These are phyloP conservation scores for Discostella stelligera DNA, from an alignment of 352 stramenopile species.

Conservation along the genomic window DNA sequence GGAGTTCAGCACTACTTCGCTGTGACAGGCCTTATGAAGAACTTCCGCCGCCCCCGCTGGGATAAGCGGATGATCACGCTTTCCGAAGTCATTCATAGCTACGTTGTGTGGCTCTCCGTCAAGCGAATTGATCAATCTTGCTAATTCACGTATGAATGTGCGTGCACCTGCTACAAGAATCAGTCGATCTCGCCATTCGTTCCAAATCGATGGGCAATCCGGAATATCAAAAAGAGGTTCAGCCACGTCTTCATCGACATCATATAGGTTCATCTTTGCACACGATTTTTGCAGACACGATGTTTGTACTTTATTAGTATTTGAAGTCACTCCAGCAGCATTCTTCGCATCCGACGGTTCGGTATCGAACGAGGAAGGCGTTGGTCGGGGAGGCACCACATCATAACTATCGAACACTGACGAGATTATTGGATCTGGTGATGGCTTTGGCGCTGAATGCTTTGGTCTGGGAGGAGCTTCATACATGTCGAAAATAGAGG, in stretches of 20 bases:
- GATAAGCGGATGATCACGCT: slow-evolving; percentile 49
- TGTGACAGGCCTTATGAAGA: slow-evolving; percentile 70
- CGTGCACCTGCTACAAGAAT: slow-evolving; percentile 51
- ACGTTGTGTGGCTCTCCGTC: slow-evolving; percentile 48
- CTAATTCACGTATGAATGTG: slow-evolving; percentile 70
- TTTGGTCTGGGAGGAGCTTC: slow-evolving; percentile 47
- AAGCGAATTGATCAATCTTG: slow-evolving; percentile 58
- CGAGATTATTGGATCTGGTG: slow-evolving; percentile 43
- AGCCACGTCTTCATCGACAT: slow-evolving; percentile 22
- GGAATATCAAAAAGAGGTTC: slow-evolving; percentile 41
- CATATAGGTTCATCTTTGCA: slow-evolving; percentile 3
- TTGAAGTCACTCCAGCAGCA: slow-evolving; percentile 5
- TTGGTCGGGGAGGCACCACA: slow-evolving; percentile 31
- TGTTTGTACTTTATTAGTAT: slow-evolving; percentile 38
- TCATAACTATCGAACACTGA: slow-evolving; percentile 76
- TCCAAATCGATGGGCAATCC: slow-evolving; percentile 58
- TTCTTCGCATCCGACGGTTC: slow-evolving; percentile 45
- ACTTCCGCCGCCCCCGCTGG: slow-evolving; percentile 58
- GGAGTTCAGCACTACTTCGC: slow-evolving; percentile 52
- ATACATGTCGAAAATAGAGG: slow-evolving; percentile 70
- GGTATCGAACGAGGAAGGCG: slow-evolving; percentile 35
- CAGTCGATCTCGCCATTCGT: slow-evolving; percentile 57
- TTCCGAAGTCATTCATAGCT: slow-evolving; percentile 33
- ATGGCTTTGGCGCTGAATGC: not conserved
- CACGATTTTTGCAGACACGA: slow-evolving; percentile 23